Base-by-base conservation (phyloP, 495 filamentous ascomycete species). In the Chaetomium cochliodes region DNA sequence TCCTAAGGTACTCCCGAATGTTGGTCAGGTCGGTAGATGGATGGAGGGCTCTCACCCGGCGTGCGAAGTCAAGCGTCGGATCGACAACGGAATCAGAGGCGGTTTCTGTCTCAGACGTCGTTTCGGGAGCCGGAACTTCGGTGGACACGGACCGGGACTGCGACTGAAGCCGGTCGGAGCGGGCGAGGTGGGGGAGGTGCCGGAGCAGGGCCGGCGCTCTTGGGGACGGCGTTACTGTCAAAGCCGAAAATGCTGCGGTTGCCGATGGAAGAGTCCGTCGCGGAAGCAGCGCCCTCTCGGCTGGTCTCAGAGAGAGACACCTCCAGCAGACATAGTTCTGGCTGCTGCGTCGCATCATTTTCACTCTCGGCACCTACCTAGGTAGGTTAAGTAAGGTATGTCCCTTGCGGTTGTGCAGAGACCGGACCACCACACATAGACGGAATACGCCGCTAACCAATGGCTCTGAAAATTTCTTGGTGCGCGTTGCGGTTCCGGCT, bases 1-100 rank as follows among this genome's bases (percentile, higher is more conserved):
- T 72, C 41, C 76, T 74, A 22, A 89, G 73, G 51, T 80, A 80
- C 41, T 81, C 67, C 62, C 85, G 79, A 56, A 87, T 83, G 26
- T 47, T 23, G 56, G 33, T 62, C 28, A 37, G 30, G 47, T 58
- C 6, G n/a, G 52, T 51, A 22, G 9, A 41, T 39, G 52, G 52
- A 39, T 20, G 53, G 51, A 51, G 41, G 15, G 50, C 33, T 26
- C 28, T 23, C 16, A 26, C 22, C 18, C 18, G 12, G 42, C 28
- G 0, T 15, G 41, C 25, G 25, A 9, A 33, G 64, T 58, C 64
- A 20, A 33, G n/a, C 20, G 22, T 30, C 64, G 20, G 2, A 22
- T 44, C 49, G 28, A 37, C 25, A 44, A 47, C 1, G 33, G 33
- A 8, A 37, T 11, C 33, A 11, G 33, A 37, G 9, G 8, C 33